These are phyloP conservation scores for Tolypocladium pustulatum DNA, from an alignment of 2,329 filamentous ascomycete species.

Conservation along the genomic window DNA sequence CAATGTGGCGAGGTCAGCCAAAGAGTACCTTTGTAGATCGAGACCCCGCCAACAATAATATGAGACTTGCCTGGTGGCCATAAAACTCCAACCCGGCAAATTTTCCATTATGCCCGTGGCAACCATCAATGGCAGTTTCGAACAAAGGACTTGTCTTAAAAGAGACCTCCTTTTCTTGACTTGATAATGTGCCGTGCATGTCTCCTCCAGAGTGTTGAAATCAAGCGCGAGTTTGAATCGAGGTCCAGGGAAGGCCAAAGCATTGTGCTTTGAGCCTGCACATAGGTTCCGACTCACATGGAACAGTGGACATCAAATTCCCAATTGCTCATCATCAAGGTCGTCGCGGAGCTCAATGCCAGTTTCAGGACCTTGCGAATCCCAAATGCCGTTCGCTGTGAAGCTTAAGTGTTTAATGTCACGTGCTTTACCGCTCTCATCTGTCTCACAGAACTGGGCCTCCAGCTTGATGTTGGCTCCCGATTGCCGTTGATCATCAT, in stretches of 20 bases:
- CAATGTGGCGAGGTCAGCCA: neutral
- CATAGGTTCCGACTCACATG: neutral
- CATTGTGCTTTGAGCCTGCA: neutral
- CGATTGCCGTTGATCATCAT: constrained; percentile 3
- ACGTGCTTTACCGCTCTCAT: constrained; percentile 8
- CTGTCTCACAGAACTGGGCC: constrained; percentile 12
- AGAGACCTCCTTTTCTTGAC: neutral
- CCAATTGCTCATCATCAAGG: constrained; percentile 13
- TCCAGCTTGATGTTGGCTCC: constrained; percentile 14
- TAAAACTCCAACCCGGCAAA: neutral
- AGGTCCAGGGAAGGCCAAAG: neutral
- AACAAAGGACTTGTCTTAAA: neutral
- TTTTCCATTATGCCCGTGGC: neutral
- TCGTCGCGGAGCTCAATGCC: constrained; percentile 13
- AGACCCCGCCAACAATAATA: neutral
- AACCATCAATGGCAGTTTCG: neutral
- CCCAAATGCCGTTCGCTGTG: constrained; percentile 10
- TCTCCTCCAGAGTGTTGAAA: neutral
- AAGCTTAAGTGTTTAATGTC: constrained; percentile 15
- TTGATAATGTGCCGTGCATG: neutral
- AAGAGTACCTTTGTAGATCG: neutral
- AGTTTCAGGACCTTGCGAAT: constrained; percentile 9
- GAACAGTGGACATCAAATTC: constrained; percentile 8
- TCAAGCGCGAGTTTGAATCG: neutral
- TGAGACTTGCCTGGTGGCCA: neutral